A percentile compares a stretch with the other conserved stretches of the same genome.
phyloP scores from a whole-genome alignment of 2,329 filamentous ascomycete genomes.

The Cladorrhinum sp. region DNA sequence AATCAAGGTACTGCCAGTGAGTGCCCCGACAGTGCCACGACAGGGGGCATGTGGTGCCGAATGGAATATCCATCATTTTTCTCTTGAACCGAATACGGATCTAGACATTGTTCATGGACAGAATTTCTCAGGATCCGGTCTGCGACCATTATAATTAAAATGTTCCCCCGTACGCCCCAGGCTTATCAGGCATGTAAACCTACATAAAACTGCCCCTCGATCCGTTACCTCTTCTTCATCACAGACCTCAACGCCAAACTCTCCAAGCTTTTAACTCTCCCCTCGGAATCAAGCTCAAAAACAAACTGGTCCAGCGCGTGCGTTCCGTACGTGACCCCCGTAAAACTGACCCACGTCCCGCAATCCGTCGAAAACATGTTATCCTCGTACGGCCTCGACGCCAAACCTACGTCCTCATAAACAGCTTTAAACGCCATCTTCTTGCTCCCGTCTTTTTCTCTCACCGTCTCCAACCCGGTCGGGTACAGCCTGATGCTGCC shows the following conservation, averaged over 20 bases:
- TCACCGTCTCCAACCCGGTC: slow-evolving; percentile 23
- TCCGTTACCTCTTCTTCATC: slow-evolving; percentile 18
- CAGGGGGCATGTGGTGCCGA: no score
- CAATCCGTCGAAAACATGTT: slow-evolving; percentile 28
- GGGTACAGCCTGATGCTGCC: slow-evolving; percentile 24
- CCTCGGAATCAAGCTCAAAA: slow-evolving; percentile 21
- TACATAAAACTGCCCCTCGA: no score
- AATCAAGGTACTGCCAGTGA: no score
- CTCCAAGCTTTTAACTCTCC: slow-evolving; percentile 22
- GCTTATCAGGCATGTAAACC: no score
- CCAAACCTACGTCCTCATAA: slow-evolving; percentile 23
- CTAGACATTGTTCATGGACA: no score
- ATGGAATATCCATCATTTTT: no score
- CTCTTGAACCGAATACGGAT: no score
- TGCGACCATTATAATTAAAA: no score
- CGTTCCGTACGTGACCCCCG: slow-evolving; percentile 24
- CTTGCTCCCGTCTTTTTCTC: slow-evolving; percentile 9
- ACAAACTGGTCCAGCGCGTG: slow-evolving; percentile 26
- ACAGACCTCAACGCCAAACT: slow-evolving; percentile 21
- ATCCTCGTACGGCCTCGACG: slow-evolving; percentile 6
- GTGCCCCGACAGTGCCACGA: no score
- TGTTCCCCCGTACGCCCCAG: no score
- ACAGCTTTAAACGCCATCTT: slow-evolving; percentile 24
- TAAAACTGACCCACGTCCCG: slow-evolving; percentile 26
- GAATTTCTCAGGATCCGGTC: no score